Percentiles rank a stretch among this genome's conserved stretches.
These are phyloP conservation scores for Austroboletus eburneus DNA, from an alignment of 768 basidiomycete genomes.

Conservation along the genomic window DNA sequence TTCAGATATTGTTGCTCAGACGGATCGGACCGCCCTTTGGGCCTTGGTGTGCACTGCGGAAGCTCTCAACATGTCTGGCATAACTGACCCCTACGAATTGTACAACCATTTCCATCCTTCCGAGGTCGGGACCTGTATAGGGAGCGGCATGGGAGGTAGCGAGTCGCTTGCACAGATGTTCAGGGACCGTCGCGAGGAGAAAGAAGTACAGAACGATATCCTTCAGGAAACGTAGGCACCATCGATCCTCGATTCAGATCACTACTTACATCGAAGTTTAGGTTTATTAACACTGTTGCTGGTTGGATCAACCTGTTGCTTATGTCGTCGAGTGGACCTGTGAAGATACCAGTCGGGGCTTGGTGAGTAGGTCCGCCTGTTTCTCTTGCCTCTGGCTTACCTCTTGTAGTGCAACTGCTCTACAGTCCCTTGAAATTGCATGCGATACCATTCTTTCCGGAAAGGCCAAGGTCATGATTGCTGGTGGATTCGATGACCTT, in stretches of 20 bases:
- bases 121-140: slow-evolving; percentile 90
- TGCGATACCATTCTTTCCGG: slow-evolving; percentile 90
- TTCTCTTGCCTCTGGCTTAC: slow-evolving; percentile 1
- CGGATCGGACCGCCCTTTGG: slow-evolving; percentile 92
- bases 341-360: slow-evolving; percentile 99
- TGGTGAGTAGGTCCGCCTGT: slow-evolving; percentile 52
- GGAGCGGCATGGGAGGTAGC: slow-evolving; percentile 97
- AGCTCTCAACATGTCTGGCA: slow-evolving; percentile 93
- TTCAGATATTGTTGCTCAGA: slow-evolving; percentile 91
- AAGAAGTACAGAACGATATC: slow-evolving; percentile 97
- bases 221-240: slow-evolving; percentile 87
- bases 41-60: slow-evolving; percentile 92
- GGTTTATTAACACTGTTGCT: slow-evolving; percentile 98
- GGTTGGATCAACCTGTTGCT: slow-evolving; percentile 97
- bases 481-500: slow-evolving; percentile 97
- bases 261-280: slow-evolving; percentile 31
- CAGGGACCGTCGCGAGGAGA: slow-evolving; percentile 97
- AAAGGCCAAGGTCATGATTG: slow-evolving; percentile 99
- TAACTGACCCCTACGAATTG: slow-evolving; percentile 96
- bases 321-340: slow-evolving; percentile 93
- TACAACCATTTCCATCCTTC: slow-evolving; percentile 97
- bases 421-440: slow-evolving; percentile 98
- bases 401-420: slow-evolving; percentile 76
- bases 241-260: not conserved
- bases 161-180: slow-evolving; percentile 94